Conservation (phyloP, 371 early-diverging fungal genomes). For the Capillidium heterosporum region DNA sequence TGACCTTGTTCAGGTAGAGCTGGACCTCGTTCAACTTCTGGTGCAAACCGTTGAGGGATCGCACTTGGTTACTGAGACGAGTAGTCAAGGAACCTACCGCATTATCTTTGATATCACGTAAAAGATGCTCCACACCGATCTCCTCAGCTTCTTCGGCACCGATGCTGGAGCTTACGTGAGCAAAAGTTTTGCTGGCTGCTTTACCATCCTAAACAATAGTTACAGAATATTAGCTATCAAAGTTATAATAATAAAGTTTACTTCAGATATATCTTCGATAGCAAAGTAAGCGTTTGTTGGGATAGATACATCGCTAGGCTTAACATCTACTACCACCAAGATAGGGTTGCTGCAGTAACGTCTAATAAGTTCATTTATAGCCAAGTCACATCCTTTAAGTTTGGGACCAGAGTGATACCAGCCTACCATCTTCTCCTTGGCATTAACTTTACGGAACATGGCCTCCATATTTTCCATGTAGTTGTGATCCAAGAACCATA, state of each 20-base stretch:
- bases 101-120: constrained; percentile 96
- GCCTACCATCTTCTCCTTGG: constrained; percentile 94
- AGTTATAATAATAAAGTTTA: constrained; percentile 13
- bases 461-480: constrained; percentile 98
- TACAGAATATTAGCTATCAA: constrained; percentile 9
- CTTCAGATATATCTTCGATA: constrained; percentile 80
- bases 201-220: constrained; percentile 63
- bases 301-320: constrained; percentile 77
- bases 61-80: constrained; percentile 69
- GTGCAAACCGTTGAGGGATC: constrained; percentile 74
- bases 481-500: constrained; percentile 99
- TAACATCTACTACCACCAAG: constrained; percentile 85
- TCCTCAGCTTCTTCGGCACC: constrained; percentile 99
- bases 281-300: constrained; percentile 95
- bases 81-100: constrained; percentile 85
- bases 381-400: constrained; percentile 90
- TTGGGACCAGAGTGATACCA: constrained; percentile 99
- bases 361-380: constrained; percentile 96
- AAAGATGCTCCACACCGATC: constrained; percentile 98
- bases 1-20: constrained; percentile 72
- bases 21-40: constrained; percentile 68
- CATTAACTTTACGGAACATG: constrained; percentile 99
- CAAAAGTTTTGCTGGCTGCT: constrained; percentile 84
- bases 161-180: constrained; percentile 87
- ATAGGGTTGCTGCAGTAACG: constrained; percentile 89